These are phyloP conservation scores for Lumnitzera littorea DNA, from an alignment of 345 rosid species.

Conservation along the genomic window DNA sequence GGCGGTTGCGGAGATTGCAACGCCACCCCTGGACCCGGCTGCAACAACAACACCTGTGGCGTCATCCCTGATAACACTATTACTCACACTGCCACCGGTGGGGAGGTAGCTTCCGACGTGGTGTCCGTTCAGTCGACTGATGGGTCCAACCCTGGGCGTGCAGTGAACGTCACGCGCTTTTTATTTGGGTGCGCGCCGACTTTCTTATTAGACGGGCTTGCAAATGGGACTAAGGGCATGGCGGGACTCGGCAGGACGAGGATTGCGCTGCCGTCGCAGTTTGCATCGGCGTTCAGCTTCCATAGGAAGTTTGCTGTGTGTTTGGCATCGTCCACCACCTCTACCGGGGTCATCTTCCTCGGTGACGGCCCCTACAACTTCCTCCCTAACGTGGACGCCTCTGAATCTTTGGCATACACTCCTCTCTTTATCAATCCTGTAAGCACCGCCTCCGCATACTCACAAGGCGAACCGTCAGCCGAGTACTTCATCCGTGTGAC, in stretches of 20 bases:
- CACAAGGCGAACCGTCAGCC: conserved; percentile 38
- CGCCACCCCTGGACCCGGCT: conserved; percentile 50
- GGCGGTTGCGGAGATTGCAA: conserved; percentile 38
- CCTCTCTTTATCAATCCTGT: conserved; percentile 52
- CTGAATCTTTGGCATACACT: conserved; percentile 37
- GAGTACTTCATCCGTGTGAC: conserved; percentile 66
- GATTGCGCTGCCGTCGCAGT: conserved; percentile 43
- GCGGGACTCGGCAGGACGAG: conserved; percentile 54
- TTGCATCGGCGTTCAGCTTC: conserved; percentile 50
- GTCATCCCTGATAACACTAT: conserved; percentile 39
- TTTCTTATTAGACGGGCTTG: conserved; percentile 39
- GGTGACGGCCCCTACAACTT: conserved; percentile 51
- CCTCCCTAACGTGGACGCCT: conserved; percentile 43
- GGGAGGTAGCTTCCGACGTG: conserved; percentile 49
- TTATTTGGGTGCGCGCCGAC: conserved; percentile 37
- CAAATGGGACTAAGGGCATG: conserved; percentile 40
- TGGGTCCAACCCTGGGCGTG: conserved; percentile 54
- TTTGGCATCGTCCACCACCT: conserved; percentile 25
- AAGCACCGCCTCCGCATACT: conserved; percentile 36
- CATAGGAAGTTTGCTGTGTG: conserved; percentile 52
- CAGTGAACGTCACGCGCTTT: conserved; percentile 25
- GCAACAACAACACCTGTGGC: conserved; percentile 61
- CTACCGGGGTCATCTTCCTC: conserved; percentile 43
- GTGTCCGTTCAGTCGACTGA: conserved; percentile 52
- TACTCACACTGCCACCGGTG: conserved; percentile 28